These are phyloP conservation scores for Aspergillus hortae DNA, from an alignment of 2,329 filamentous ascomycete genomes.

Conservation along the genomic window DNA sequence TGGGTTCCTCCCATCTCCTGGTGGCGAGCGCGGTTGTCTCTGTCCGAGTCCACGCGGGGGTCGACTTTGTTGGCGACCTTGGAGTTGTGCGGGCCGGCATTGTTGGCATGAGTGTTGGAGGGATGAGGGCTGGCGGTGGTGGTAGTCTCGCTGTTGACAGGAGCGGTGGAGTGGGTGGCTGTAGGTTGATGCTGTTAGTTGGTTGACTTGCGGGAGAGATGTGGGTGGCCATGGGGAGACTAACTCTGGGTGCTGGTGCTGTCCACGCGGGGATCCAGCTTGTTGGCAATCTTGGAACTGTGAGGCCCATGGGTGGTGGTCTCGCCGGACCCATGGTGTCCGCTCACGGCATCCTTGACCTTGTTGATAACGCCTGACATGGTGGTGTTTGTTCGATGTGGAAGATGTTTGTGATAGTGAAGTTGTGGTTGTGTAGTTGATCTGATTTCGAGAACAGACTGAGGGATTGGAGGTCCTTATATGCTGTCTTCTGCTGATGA, in stretches of 20 bases:
- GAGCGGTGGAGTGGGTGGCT: not conserved
- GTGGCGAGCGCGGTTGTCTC: constrained; percentile 12
- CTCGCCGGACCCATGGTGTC: not conserved
- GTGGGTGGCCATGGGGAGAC: not conserved
- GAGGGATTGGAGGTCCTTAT: too few species aligned
- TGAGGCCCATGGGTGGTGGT: not conserved
- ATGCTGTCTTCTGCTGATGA: too few species aligned
- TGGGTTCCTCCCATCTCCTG: constrained; percentile 10
- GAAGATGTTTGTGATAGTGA: not conserved
- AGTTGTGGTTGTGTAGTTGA: not conserved
- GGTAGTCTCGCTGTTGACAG: not conserved
- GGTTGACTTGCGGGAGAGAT: not conserved
- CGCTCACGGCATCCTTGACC: not conserved
- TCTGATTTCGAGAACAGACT: not conserved
- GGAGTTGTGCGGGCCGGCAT: constrained; percentile 19
- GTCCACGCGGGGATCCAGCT: not conserved
- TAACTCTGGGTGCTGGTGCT: not conserved
- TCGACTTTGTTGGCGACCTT: constrained; percentile 26
- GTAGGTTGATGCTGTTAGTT: not conserved
- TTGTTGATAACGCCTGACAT: not conserved
- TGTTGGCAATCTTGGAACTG: not conserved
- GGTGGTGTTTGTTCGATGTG: not conserved
- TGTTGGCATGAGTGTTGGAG: constrained; percentile 3
- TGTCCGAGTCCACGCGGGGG: constrained; percentile 14
- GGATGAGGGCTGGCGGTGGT: not conserved